Evolutionary conservation across 192 early-diverging fungal genomes (phyloP).

Genomic region (Dispira simplex): DNA sequence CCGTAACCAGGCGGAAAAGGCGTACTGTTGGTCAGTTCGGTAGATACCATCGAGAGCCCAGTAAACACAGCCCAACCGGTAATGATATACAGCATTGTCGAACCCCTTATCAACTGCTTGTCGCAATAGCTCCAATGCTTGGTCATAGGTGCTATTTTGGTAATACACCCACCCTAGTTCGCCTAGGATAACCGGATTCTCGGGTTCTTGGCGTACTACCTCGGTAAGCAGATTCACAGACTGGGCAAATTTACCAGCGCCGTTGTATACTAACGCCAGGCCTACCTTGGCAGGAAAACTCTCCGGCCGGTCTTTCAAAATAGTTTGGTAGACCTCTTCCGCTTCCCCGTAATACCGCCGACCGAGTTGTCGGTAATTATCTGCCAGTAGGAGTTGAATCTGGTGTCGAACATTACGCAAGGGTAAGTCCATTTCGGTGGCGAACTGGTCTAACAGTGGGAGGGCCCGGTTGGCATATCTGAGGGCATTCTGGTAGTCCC

Average conservation of each 20-base stretch:
- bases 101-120: conserved; percentile 34
- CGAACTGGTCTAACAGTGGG: not conserved
- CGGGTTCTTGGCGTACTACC: conserved; percentile 27
- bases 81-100: conserved; percentile 34
- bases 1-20: conserved; percentile 47
- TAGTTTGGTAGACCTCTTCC: conserved; percentile 31
- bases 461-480: not conserved
- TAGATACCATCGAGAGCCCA: conserved; percentile 60
- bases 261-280: conserved; percentile 34
- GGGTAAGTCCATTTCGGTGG: not conserved
- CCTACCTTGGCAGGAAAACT: conserved; percentile 34
- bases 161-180: conserved; percentile 55
- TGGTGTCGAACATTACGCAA: not conserved
- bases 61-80: conserved; percentile 51
- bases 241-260: conserved; percentile 35
- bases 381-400: not conserved
- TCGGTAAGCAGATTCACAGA: conserved; percentile 36
- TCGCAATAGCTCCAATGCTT: conserved; percentile 34
- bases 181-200: conserved; percentile 34
- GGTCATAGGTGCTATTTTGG: conserved; percentile 27
- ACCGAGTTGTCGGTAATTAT: conserved; percentile 31
- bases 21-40: conserved; percentile 38
- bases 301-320: conserved; percentile 25
- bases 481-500: not conserved
- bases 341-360: conserved; percentile 36